Percentiles rank a stretch among this genome's conserved stretches.
Conservation (phyloP, 169 alveolate genomes). For the Plasmodium coatneyi region DNA sequence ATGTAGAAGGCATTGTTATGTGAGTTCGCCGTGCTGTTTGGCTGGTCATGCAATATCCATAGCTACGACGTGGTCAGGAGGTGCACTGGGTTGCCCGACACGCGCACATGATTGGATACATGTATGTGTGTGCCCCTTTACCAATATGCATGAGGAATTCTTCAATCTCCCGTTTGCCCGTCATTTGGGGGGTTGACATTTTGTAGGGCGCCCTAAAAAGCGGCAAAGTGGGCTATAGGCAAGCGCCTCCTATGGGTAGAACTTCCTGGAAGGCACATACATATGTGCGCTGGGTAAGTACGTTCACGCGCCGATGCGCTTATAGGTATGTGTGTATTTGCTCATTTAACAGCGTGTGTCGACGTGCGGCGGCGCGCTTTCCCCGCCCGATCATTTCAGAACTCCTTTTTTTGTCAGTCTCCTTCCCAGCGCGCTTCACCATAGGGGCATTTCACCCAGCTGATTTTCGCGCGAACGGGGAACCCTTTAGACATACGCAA, state of each 20-base stretch:
- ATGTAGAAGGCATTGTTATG: slow-evolving; percentile 12
- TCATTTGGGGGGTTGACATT: neutral
- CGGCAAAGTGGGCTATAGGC: neutral
- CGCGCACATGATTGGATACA: neutral
- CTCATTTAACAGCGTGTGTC: neutral
- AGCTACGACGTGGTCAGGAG: neutral
- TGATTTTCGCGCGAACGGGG: neutral
- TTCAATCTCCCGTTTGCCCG: slow-evolving; percentile 28
- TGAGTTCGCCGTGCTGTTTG: neutral
- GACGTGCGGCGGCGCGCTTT: neutral
- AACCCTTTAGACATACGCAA: neutral
- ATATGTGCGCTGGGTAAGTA: neutral
- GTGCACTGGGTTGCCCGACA: neutral
- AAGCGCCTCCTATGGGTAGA: neutral
- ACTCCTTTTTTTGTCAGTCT: neutral
- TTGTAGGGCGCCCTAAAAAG: neutral
- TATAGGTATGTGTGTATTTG: neutral
- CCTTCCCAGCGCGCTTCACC: neutral
- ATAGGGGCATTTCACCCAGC: neutral
- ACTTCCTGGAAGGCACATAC: neutral
- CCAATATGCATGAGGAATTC: slow-evolving; percentile 55
- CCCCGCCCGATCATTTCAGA: neutral
- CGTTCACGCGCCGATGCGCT: neutral
- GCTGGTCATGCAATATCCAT: neutral
- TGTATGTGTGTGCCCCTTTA: neutral